These are phyloP conservation scores for Sporothrix humicola DNA, from an alignment of 2,329 filamentous ascomycete genomes.

Conservation along the genomic window DNA sequence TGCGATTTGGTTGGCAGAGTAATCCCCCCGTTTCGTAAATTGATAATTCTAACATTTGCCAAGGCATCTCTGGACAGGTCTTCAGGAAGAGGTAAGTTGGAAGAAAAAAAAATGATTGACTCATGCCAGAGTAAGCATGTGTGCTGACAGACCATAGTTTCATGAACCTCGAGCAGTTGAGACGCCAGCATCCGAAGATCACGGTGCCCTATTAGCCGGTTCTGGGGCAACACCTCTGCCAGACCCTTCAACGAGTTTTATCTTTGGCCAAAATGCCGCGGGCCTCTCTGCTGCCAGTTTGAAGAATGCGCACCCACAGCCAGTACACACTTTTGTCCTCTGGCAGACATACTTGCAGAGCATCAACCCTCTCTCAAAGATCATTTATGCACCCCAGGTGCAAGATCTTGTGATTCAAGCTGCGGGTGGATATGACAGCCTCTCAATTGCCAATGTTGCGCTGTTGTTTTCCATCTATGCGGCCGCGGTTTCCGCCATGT, in stretches of 20 bases:
- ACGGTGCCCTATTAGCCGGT: conserved; percentile 45
- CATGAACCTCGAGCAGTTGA: conserved; percentile 37
- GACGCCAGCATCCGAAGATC: conserved; percentile 35
- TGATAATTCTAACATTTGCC: conserved; percentile 7
- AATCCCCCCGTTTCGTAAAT: conserved; percentile 37
- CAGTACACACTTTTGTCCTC: conserved; percentile 45
- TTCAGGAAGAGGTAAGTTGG: conserved; percentile 38
- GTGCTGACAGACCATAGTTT: conserved; percentile 34
- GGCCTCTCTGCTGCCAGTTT: conserved; percentile 26
- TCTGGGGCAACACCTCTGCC: conserved; percentile 50
- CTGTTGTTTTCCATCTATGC: conserved; percentile 61
- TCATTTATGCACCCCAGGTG: conserved; percentile 56
- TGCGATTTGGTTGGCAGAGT: background rate
- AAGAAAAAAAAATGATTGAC: background rate
- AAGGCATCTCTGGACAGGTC: conserved; percentile 39
- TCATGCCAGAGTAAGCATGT: background rate
- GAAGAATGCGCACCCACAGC: conserved; percentile 45
- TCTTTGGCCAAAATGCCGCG: conserved; percentile 33
- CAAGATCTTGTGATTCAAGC: conserved; percentile 44
- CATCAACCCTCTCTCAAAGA: conserved; percentile 58
- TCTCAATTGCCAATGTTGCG: conserved; percentile 37
- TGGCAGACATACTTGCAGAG: conserved; percentile 55
- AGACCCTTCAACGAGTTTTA: conserved; percentile 48
- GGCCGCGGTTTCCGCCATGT: conserved; percentile 58
- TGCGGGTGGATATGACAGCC: conserved; percentile 3